Percentiles rank a stretch among this genome's conserved stretches.
Conservation (phyloP, 352 stramenopile species). For the Globisporangium splendens region DNA sequence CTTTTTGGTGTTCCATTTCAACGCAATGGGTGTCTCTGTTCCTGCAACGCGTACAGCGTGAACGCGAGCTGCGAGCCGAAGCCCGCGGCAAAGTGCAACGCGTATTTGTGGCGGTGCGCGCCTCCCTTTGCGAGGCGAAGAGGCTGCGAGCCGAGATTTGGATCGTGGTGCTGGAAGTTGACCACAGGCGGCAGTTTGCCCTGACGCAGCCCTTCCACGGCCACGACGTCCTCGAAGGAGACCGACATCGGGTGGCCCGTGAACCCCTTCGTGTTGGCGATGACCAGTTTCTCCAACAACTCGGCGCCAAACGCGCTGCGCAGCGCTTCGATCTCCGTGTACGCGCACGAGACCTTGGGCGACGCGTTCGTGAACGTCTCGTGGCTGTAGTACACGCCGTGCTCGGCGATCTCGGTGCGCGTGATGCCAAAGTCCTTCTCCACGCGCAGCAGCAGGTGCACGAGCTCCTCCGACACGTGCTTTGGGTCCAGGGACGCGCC, state of each 20-base stretch:
- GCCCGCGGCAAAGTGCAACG: conserved; percentile 93
- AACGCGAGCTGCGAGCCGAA: conserved; percentile 97
- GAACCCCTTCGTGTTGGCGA: conserved; percentile 94
- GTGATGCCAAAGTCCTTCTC: conserved; percentile 91
- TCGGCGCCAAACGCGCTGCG: conserved; percentile 65
- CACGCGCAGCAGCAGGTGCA: conserved; percentile 85
- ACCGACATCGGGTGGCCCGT: conserved; percentile 96
- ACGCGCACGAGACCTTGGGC: conserved; percentile 89
- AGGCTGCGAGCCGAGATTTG: conserved; percentile 44
- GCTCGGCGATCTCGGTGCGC: conserved; percentile 83
- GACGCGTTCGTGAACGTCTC: conserved; percentile 96
- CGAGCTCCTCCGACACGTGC: conserved; percentile 92
- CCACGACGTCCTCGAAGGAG: conserved; percentile 95
- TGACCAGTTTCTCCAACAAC: conserved; percentile 69
- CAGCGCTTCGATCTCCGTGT: conserved; percentile 85
- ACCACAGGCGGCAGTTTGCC: conserved; percentile 88
- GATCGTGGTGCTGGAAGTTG: conserved; percentile 89
- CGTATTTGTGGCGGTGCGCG: conserved; percentile 85
- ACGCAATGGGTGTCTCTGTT: conserved; percentile 6
- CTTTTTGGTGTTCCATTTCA: conserved; percentile 1
- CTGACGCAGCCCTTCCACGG: conserved; percentile 88
- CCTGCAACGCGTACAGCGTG: conserved; percentile 88
- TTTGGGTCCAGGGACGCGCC: conserved; percentile 91
- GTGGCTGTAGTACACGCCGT: conserved; percentile 97
- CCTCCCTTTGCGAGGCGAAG: conserved; percentile 60